These are phyloP conservation scores for Acacia crassicarpa DNA, from an alignment of 306 rosid species.

Conservation along the genomic window DNA sequence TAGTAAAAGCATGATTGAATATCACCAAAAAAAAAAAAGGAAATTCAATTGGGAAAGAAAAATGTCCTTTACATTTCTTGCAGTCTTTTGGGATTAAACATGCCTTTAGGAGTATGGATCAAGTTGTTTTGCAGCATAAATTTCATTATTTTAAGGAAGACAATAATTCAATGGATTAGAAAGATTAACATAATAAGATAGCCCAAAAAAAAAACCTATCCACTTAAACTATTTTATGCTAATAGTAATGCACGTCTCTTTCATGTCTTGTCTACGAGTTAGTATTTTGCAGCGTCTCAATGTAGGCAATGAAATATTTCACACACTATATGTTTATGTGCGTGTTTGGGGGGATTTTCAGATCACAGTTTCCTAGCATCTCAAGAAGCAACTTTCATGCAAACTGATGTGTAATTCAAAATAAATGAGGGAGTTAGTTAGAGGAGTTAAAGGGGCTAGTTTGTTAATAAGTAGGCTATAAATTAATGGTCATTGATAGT, in stretches of 20 bases:
- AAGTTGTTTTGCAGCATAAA: background rate
- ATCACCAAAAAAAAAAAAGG: background rate
- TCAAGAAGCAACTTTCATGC: constrained; percentile 18
- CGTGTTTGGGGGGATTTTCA: background rate
- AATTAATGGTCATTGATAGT: background rate
- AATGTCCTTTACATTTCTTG: background rate
- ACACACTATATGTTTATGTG: background rate
- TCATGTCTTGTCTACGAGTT: background rate
- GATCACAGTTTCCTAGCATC: background rate
- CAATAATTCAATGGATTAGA: background rate
- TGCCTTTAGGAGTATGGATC: background rate
- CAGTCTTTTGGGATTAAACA: constrained; percentile 3
- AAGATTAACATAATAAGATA: too few species aligned
- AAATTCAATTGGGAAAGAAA: background rate
- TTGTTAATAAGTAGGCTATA: background rate
- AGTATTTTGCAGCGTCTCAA: background rate
- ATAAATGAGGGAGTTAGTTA: background rate
- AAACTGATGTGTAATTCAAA: background rate
- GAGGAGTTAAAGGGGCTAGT: background rate
- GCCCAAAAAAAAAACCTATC: too few species aligned
- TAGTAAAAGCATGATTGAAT: background rate
- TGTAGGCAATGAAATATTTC: background rate
- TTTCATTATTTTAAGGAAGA: background rate
- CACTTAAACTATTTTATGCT: background rate
- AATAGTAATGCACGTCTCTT: background rate